Base-by-base conservation (phyloP, 2,329 filamentous ascomycete species). In the Botryotinia narcissicola region DNA sequence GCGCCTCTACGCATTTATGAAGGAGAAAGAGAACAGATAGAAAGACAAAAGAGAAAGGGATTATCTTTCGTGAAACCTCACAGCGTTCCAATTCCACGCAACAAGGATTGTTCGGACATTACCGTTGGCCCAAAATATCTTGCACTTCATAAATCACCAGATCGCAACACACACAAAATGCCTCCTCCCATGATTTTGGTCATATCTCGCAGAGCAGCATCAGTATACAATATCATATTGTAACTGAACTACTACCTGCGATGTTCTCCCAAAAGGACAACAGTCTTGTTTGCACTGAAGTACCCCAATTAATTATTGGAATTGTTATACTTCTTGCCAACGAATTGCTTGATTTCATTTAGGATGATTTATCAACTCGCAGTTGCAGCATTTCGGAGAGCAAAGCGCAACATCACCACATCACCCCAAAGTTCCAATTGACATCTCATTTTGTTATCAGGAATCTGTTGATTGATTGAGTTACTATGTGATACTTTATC, bases 401-500 rank as follows among this genome's bases (percentile, higher is more conserved):
- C 71, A 73, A 74, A 74, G 57, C 71, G 75, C 75, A 75, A 77
- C 75, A 75, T 72, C 76, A 73, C 51, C 51, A 75, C 68, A 59
- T 69, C 57, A 74, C 71, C 25, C 6, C n/a, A 75, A 72, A 59
- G 54, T 74, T 62, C 8, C 70, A 32, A 74, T 73, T 61, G 66
- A 73, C 71, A 76, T 78, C 75, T 77, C 77, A 74, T 78, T 73
- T 69, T 74, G 72, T 67, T 75, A 75, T 79, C 78, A 78, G 72
- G 74, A 73, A 73, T 74, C 75, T 69, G 69, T 72, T 67, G 75
- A 72, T 72, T 69, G 75, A 67, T 73, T 70, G 71, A 71, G 74
- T 73, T 76, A 72, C 75, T 77, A 75, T 77, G 79, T 79, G 77
- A 62, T 76, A 79, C 78, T 70, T 76, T 74, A 77, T 77, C 77